phyloP scores from a whole-genome alignment of 306 rosid species.

The Geum urbanum region DNA sequence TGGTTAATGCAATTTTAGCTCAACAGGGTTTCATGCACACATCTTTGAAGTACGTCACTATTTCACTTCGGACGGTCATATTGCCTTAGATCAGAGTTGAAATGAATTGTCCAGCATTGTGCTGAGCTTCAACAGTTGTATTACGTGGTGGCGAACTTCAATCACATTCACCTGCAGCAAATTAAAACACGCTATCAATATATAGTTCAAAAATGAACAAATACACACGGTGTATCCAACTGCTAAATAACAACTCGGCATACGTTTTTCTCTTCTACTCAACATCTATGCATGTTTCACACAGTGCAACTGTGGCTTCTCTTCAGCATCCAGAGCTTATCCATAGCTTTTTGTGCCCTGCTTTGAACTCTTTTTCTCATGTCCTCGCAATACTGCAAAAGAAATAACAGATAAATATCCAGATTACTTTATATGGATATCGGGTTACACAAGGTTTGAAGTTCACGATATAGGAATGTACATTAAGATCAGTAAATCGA shows the following conservation, averaged over 20 bases:
- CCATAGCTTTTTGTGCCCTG: conserved; percentile 57
- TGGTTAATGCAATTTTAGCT: not conserved
- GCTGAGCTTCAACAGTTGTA: conserved; percentile 1
- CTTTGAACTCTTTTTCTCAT: conserved; percentile 40
- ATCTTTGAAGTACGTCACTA: not conserved
- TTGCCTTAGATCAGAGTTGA: not conserved
- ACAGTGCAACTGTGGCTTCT: conserved; percentile 58
- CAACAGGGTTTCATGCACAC: not conserved
- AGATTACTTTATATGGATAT: not conserved
- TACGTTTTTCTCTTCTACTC: not conserved
- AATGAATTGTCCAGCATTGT: not conserved
- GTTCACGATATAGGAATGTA: not conserved
- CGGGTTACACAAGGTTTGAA: not conserved
- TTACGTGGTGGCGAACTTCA: not conserved
- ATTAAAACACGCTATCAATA: not conserved
- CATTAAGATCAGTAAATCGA: not conserved
- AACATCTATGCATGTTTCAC: conserved; percentile 29
- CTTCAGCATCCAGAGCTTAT: conserved; percentile 48
- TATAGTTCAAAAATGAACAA: not conserved
- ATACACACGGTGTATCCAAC: not conserved
- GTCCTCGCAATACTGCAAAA: conserved; percentile 56
- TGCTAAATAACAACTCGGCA: not conserved
- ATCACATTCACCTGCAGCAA: not conserved
- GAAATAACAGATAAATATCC: not conserved
- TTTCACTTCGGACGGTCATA: not conserved